A percentile compares a stretch with the other conserved stretches of the same genome.
Conservation (phyloP, 805 yeast species). For the Komagataella phaffii region DNA sequence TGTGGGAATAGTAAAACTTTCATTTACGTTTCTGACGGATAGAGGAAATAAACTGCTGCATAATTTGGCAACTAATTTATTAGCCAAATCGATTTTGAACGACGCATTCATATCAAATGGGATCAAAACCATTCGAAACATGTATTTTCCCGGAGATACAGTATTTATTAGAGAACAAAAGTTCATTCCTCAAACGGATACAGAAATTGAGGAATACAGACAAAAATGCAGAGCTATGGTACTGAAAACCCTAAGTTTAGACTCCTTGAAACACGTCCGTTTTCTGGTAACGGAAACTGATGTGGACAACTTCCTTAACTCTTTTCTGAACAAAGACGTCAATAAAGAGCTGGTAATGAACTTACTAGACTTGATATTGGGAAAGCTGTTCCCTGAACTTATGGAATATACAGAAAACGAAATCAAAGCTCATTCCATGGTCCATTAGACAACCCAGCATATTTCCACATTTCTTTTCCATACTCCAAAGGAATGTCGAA, state of each 20-base stretch:
- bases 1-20: conserved; percentile 3
- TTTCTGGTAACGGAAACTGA: conserved; percentile 3
- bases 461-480: conserved; percentile 14
- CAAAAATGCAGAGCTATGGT: conserved; percentile 4
- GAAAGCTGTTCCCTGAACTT: conserved; percentile 25
- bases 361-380: conserved; percentile 26
- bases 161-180: conserved; percentile 14
- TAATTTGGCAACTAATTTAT: conserved; percentile 13
- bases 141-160: conserved; percentile 16
- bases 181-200: conserved; percentile 15
- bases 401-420: neutral
- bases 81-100: conserved; percentile 11
- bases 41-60: conserved; percentile 11
- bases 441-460: neutral
- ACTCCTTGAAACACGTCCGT: conserved; percentile 3
- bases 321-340: conserved; percentile 21
- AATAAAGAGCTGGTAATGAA: conserved; percentile 29
- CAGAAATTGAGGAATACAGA: conserved; percentile 10
- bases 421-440: neutral
- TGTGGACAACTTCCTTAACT: conserved; percentile 15
- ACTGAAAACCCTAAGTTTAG: neutral
- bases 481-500: neutral
- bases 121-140: conserved; percentile 10
- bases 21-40: conserved; percentile 3
- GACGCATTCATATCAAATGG: conserved; percentile 4